Percentiles rank a stretch among this genome's conserved stretches.
Conservation (phyloP, 148 eudicot species). For the Diospyros kaki region DNA sequence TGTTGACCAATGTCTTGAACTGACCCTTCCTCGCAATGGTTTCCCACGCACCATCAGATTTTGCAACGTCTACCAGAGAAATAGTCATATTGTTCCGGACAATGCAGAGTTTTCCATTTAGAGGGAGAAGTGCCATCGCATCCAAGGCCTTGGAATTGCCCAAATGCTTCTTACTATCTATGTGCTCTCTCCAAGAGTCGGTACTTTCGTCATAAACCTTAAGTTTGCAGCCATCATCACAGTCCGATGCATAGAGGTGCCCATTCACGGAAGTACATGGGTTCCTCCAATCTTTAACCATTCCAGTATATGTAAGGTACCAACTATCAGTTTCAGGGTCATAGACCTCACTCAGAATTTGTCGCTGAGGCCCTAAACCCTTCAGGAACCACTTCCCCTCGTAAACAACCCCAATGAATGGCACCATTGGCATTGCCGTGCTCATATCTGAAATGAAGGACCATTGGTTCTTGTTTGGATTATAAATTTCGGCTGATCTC, state of each 20-base stretch:
- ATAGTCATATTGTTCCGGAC: slow-evolving; percentile 86
- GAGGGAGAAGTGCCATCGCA: slow-evolving; percentile 84
- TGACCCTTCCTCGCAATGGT: slow-evolving; percentile 64
- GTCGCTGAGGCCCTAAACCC: slow-evolving; percentile 73
- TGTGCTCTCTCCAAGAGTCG: slow-evolving; percentile 61
- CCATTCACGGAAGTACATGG: slow-evolving; percentile 82
- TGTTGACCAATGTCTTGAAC: slow-evolving; percentile 57
- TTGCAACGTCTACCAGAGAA: slow-evolving; percentile 76
- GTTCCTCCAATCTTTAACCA: slow-evolving; percentile 84
- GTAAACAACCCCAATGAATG: slow-evolving; percentile 81
- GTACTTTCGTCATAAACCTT: slow-evolving; percentile 60
- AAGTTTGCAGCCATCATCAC: slow-evolving; percentile 86
- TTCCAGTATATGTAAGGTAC: slow-evolving; percentile 57
- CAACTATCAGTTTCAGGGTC: slow-evolving; percentile 57
- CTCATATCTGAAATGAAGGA: slow-evolving; percentile 74
- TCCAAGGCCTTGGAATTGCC: slow-evolving; percentile 78
- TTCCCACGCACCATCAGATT: slow-evolving; percentile 70
- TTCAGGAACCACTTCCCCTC: slow-evolving; percentile 79
- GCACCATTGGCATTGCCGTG: slow-evolving; percentile 86
- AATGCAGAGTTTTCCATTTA: slow-evolving; percentile 86
- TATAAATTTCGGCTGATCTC: slow-evolving; percentile 84
- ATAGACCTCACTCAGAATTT: slow-evolving; percentile 81
- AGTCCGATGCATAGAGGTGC: slow-evolving; percentile 73
- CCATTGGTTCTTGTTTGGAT: slow-evolving; percentile 79
- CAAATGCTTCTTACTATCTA: slow-evolving; percentile 73